Evolutionary conservation across 169 alveolate species (phyloP), one percentile per base, ranked within the genome.

Genomic region (Plasmodium knowlesi): DNA sequence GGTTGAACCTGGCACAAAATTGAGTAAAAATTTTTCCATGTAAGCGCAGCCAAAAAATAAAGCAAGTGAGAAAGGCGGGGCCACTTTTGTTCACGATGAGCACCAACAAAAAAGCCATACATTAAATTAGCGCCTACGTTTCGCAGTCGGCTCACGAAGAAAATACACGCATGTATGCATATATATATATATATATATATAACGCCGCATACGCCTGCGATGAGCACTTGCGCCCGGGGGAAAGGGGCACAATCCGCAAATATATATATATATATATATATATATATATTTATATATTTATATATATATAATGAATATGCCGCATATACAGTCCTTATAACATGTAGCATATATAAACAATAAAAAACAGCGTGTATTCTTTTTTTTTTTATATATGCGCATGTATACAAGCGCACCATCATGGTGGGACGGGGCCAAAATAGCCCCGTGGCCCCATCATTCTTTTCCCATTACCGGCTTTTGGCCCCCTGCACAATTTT

Each of bases 371-470:
- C 25, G 61, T 1, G 16, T 50, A n/a, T n/a, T n/a, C n/a, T 50
- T 14, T 25, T 61, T 67, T 67, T 22, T 39, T 39, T 3, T 57
- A 25, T 25, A 5, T 67, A 10, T 67, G 34, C 37, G 37, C 76
- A 32, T 32, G 53, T 32, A 81, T 5, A 28, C 30, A 1, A 39
- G 6, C 5, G 46, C 46, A 39, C 46, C 46, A 39, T n/a, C n/a
- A 39, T 9, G 46, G 5, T 1, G 3, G 30, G 32, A 67, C 6
- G 92, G 95, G 93, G 83, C 95, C 30, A 81, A 80, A 67, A 74
- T 81, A 88, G 93, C 93, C 95, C 95, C 92, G 82, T 32, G 53
- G 43, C 28, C 30, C 57, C 53, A 5, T 39, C 9, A 8, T 81
- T 67, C 19, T 81, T 78, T 84, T 78, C 30, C 30, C 30, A 10